Evolutionary conservation across 2,329 filamentous ascomycete genomes (phyloP).

Genomic region (Xylaria sp.): DNA sequence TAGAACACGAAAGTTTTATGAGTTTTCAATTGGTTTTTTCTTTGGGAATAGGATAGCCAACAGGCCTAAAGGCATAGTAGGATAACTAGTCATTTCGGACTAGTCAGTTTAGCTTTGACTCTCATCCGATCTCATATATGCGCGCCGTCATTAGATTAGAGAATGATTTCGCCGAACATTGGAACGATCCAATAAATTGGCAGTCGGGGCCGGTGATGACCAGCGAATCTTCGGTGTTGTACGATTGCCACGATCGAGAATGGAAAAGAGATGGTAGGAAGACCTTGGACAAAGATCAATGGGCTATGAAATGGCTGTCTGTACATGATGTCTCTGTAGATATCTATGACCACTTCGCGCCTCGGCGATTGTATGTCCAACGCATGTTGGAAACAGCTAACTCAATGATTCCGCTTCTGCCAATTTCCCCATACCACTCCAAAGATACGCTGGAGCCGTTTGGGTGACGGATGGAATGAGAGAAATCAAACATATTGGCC

Average conservation of each 20-base stretch:
- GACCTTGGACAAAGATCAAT: not conserved
- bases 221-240: no score
- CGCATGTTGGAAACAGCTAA: not conserved
- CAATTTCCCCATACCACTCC: not conserved
- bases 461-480: not conserved
- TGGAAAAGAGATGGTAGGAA: not conserved
- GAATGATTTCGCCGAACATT: no score
- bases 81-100: no score
- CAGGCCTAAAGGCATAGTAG: no score
- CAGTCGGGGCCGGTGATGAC: no score
- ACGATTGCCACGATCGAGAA: not conserved
- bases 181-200: no score
- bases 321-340: not conserved
- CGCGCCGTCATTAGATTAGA: no score
- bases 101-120: no score
- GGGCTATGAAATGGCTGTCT: conserved; percentile 12
- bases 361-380: not conserved
- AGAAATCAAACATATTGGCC: not conserved
- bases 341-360: not conserved
- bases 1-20: no score
- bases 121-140: no score
- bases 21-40: no score
- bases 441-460: not conserved
- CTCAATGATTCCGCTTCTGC: not conserved
- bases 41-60: no score